Percentiles rank a stretch among this genome's conserved stretches.
phyloP scores from a whole-genome alignment of 805 yeast genomes.

The Candida schatavii region DNA sequence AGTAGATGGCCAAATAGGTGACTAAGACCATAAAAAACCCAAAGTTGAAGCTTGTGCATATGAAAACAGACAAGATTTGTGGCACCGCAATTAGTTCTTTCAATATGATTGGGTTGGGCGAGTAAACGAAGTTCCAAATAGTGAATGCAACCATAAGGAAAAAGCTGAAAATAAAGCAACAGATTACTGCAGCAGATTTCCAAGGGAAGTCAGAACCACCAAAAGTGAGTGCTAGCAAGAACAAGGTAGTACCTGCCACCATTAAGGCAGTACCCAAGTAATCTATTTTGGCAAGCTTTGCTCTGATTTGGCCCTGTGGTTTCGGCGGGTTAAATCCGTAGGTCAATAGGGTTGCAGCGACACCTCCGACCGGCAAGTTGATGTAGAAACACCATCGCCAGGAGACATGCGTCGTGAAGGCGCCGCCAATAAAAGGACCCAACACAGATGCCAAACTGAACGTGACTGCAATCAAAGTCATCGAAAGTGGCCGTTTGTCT shows the following conservation, averaged over 20 bases:
- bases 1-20: constrained; percentile 35
- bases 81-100: constrained; percentile 35
- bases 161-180: constrained; percentile 47
- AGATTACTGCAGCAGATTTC: constrained; percentile 53
- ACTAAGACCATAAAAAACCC: constrained; percentile 38
- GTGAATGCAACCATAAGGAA: constrained; percentile 30
- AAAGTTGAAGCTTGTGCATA: constrained; percentile 33
- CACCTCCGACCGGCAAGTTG: constrained; percentile 65
- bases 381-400: constrained; percentile 81
- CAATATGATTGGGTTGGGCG: constrained; percentile 48
- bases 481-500: constrained; percentile 34
- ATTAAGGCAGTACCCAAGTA: constrained; percentile 46
- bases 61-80: constrained; percentile 35
- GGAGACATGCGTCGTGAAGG: constrained; percentile 52
- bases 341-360: constrained; percentile 36
- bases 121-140: constrained; percentile 39
- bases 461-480: constrained; percentile 38
- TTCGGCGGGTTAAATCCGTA: constrained; percentile 47
- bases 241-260: constrained; percentile 41
- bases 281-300: constrained; percentile 45
- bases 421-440: constrained; percentile 71
- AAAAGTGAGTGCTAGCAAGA: constrained; percentile 50
- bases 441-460: constrained; percentile 50
- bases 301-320: constrained; percentile 35
- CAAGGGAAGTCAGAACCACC: constrained; percentile 54